Evolutionary conservation across 306 rosid genomes (phyloP), one percentile per base, ranked within the genome.

Genomic region (Lupinus albus): DNA sequence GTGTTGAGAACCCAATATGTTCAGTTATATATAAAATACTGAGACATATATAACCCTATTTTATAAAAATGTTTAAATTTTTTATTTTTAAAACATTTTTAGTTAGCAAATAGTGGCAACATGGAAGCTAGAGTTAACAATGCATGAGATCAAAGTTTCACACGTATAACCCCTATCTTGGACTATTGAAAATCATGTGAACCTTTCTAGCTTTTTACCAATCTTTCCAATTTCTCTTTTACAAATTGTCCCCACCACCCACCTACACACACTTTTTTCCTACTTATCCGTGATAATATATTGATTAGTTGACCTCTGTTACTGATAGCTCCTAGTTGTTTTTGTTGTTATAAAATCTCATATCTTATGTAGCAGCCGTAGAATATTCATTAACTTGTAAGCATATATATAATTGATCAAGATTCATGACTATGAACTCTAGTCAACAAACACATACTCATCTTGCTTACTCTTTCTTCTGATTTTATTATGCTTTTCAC

Each of bases 141-240:
- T 42, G 49, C 28, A 33, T 16, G 9, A 70, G 46, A 70, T 74
- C 67, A 70, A 79, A 75, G 15, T 16, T 56, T 68, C 70, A 32
- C 55, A 71, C 56, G 7, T 35, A 72, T 68, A 87, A 71, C 83
- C 79, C 70, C 71, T 74, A 70, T 79, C 75, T 83, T 73, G 83
- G 73, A 79, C 75, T 71, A 76, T 68, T 77, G 67, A 61, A 80
- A 69, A 87, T 83, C 94, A 83, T 85, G 90, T 83, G 85, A 83
- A 55, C 52, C 62, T 62, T 54, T 36, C 41, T 50, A 32, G 16
- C 67, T 56, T 28, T 58, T 75, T 51, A 68, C 28, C 28, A 25
- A 25, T 71, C 59, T 65, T 45, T 67, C 77, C 74, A 70, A 39
- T 30, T 49, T 61, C 66, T 71, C 68, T 72, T 84, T 83, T 69